Base-by-base conservation (phyloP, 2,329 filamentous ascomycete species). In the Catunica adiposa region DNA sequence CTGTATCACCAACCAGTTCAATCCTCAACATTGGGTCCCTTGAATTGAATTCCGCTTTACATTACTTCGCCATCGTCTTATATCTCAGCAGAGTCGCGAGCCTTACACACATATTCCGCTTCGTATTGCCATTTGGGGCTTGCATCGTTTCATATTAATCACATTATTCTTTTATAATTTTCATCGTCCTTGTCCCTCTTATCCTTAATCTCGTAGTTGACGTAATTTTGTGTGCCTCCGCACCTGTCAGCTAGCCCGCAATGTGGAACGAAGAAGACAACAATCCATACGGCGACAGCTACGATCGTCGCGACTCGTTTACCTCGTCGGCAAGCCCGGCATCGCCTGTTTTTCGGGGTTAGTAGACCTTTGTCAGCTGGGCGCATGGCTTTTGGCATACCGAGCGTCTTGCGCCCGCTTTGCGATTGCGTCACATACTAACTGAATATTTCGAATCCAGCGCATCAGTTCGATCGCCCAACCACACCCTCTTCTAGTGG, bases 231-330 rank as follows among this genome's bases (percentile, higher is more conserved):
- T 42, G 38, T 15, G 15, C 15, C 38, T 42, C 11, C 38, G 38
- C 38, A n/a, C 38, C n/a, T 20, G 29, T 34, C 29, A 34, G 38
- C 38, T 48, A 38, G 54, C 77, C 63, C 62, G 40, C 53, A 23
- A 97, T 97, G 90, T 97, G 90, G 90, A 94, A 96, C 77, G 89
- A 97, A 74, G 90, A 97, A 72, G 88, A 97, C 66, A 97, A 97
- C 71, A 97, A 97, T 68, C 90, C 90, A 3, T 96, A 97, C 66
- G 89, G 89, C 61, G 80, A 75, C 64, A 90, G 87, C 69, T 96
- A 94, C 72, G 86, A 92, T 68, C 84, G 86, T 63, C 82, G 86
- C 64, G 86, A 94, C 68, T 86, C 86, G 60, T 80, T 84, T 67
- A 76, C 80, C 48, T 87, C 83, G 26, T 54, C 83, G 31, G 72